Evolutionary conservation across 1,139 yeast species (phyloP).

Genomic region (Hansenula lynferdii): DNA sequence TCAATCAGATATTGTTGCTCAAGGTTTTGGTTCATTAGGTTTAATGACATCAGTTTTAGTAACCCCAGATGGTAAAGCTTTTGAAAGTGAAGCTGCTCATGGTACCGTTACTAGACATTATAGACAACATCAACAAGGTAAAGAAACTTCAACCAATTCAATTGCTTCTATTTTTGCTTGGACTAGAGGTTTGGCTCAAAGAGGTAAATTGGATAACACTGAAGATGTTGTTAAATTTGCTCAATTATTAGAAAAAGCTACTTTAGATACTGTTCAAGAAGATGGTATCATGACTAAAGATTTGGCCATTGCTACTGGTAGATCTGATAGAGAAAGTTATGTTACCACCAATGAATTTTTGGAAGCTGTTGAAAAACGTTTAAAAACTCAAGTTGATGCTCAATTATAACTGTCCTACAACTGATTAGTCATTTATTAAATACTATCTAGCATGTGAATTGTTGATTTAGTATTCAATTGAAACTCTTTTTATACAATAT

Average conservation of each 20-base stretch:
- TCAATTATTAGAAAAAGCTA: conserved; percentile 71
- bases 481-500: too few species aligned
- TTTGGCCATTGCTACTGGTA: conserved; percentile 83
- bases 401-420: conserved; percentile 1
- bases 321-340: conserved; percentile 71
- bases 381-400: conserved; percentile 23
- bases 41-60: conserved; percentile 92
- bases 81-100: conserved; percentile 96
- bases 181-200: conserved; percentile 88
- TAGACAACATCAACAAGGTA: conserved; percentile 92
- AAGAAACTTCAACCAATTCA: conserved; percentile 96
- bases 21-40: conserved; percentile 95
- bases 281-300: conserved; percentile 96
- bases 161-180: conserved; percentile 98
- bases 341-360: conserved; percentile 91
- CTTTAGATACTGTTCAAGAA: conserved; percentile 76
- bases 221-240: conserved; percentile 83
- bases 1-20: conserved; percentile 95
- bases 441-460: conserved; percentile 6
- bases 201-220: conserved; percentile 84
- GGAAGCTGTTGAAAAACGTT: conserved; percentile 65
- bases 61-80: conserved; percentile 93
- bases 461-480: conserved; percentile 1
- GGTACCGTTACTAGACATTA: conserved; percentile 97
- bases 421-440: neutral